phyloP scores from a whole-genome alignment of 768 basidiomycete genomes.

The Lactarius quietus region DNA sequence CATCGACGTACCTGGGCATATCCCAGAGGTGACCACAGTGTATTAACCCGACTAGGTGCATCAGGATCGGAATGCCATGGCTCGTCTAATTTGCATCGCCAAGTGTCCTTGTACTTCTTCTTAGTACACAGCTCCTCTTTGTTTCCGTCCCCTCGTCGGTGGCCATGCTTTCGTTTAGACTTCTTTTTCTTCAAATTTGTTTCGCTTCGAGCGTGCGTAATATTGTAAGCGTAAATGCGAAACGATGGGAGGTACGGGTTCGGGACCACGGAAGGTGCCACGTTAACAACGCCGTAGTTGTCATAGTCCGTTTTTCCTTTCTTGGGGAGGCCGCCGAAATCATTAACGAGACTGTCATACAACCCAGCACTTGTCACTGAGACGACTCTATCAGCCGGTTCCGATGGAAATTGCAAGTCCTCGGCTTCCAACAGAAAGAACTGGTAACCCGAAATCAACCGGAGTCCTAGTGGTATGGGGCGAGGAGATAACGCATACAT shows the following conservation, averaged over 20 bases:
- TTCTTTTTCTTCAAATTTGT: conserved; percentile 10
- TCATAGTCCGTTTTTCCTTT: conserved; percentile 49
- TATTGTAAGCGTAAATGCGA: conserved; percentile 79
- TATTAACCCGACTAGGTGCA: conserved; percentile 70
- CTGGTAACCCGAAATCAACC: conserved; percentile 24
- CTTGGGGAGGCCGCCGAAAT: conserved; percentile 62
- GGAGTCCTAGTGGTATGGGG: conserved; percentile 4
- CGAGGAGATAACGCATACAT: conserved; percentile 42
- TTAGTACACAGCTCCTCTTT: conserved; percentile 43
- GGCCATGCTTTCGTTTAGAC: conserved; percentile 46
- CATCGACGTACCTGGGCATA: conserved; percentile 72
- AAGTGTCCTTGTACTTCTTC: conserved; percentile 52
- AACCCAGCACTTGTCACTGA: conserved; percentile 37
- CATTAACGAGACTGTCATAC: conserved; percentile 55
- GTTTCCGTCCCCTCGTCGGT: conserved; percentile 34
- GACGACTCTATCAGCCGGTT: conserved; percentile 15
- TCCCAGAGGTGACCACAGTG: conserved; percentile 68
- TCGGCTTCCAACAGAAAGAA: conserved; percentile 37
- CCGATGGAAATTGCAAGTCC: conserved; percentile 27
- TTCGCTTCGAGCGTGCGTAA: conserved; percentile 38
- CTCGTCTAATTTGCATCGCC: conserved; percentile 59
- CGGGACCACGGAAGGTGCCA: conserved; percentile 81
- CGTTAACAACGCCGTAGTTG: conserved; percentile 73
- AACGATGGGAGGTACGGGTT: conserved; percentile 81
- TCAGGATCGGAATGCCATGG: conserved; percentile 58